Base-by-base conservation (phyloP, 202 grass and related monocot species). In the Hordeum pubiflorum region DNA sequence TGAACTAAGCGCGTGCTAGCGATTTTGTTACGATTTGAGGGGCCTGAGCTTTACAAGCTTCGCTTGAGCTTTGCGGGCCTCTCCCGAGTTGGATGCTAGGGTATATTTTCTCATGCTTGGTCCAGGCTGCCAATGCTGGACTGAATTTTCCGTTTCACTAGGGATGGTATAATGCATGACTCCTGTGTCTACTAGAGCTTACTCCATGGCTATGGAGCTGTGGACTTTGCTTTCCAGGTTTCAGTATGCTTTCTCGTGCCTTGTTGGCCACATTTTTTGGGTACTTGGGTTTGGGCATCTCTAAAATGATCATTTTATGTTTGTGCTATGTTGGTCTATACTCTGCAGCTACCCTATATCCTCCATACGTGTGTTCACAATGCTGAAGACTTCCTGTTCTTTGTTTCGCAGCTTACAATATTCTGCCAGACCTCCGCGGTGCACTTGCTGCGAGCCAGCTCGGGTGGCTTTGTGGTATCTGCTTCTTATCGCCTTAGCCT, bases 361-460 rank as follows among this genome's bases (percentile, higher is more conserved):
- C 26, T 59, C 77, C 20, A 4, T 85, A 52, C 50, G 0, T 72
- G 33, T 27, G 10, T 77, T 32, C 27, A 38, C 21, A 8, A 9
- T 74, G 58, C 48, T 85, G 73, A 89, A 59, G 17, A 17, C 26
- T 10, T 54, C 23, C 4, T 69, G 15, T 73, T 31, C n/a, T 71
- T 68, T 79, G 17, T 58, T 73, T 83, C 83, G 61, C 83, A 89
- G 87, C 24, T 69, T 67, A 61, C 21, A 82, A 37, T 77, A 72
- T 71, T 85, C 43, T 18, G 58, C 65, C 9, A 58, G 71, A 58
- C 26, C 65, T 34, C 78, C 21, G 65, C 41, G 52, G 24, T 61
- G 78, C 50, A 34, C 18, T 55, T 69, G 60, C 38, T 68, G 68
- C 36, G 60, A 86, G 67, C 52, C 43, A 55, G 18, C 33, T 74